Evolutionary conservation across 2,329 filamentous ascomycete genomes (phyloP), one percentile per base, ranked within the genome.

Genomic region (Fusarium nisikadoi): DNA sequence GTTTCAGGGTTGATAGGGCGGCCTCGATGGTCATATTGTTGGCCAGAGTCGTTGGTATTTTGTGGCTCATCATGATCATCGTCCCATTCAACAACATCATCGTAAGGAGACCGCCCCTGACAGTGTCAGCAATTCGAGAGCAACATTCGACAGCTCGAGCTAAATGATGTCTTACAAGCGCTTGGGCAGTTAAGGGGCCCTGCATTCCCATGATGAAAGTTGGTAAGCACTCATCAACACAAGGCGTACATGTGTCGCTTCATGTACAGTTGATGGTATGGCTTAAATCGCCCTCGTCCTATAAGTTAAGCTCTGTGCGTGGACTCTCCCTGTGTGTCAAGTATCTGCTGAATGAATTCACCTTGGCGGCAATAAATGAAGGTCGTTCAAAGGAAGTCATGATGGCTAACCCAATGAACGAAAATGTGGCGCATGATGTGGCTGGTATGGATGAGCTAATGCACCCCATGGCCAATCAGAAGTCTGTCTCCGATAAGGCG

Each of bases 81-180:
- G 41, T 86, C 82, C 27, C 87, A 87, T 31, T 82, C 80, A 9
- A 88, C 84, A 17, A 88, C 85, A 71, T 88, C 87, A 75, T 90
- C 88, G 70, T 89, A 90, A 16, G 88, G 88, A 25, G 88, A 90
- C 29, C 88, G 85, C 66, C 88, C 88, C 88, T 90, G 14, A 27
- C 25, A 62, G 62, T 46, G 57, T 75, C 20, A 75, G 59, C 35
- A 53, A 20, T 45, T 20, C 16, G 3, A 36, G 14, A 16, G 17
- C 14, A 38, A 47, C 17, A 38, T 13, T 74, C 17, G 72, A 55
- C 23, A 50, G 19, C 41, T 20, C 19, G 5, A 36, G n/a, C 12
- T 14, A 20, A 35, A 56, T 25, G 27, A 33, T 50, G 6, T 59
- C 85, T 76, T 80, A 89, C 88, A 78, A 90, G 77, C 31, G 87